Evolutionary conservation across 768 basidiomycete genomes (phyloP).

Genomic region (Pholiota microspora): DNA sequence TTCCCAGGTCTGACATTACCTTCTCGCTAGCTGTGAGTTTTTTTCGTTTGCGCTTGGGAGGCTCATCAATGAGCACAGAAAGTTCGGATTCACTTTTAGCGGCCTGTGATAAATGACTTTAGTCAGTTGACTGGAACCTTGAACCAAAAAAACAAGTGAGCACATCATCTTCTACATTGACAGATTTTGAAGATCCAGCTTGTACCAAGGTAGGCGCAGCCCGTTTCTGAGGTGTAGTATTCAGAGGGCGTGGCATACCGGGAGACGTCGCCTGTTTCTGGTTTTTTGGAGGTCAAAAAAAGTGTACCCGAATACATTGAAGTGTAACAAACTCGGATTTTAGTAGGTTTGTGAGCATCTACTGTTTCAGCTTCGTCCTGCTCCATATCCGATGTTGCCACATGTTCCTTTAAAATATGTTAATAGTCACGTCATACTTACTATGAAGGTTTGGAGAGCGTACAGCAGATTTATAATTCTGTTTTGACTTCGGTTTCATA

Average conservation of each 20-base stretch:
- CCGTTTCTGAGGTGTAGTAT: slow-evolving; percentile 2
- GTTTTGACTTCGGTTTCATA: slow-evolving; percentile 1
- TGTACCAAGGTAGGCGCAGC: not conserved
- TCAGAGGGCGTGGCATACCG: not conserved
- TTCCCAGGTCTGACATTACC: slow-evolving; percentile 13
- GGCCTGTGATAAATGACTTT: not conserved
- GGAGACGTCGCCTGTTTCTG: slow-evolving; percentile 2
- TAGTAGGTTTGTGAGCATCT: not conserved
- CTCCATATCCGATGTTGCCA: slow-evolving; percentile 41
- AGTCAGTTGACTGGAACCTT: not conserved
- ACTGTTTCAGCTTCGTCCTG: slow-evolving; percentile 20
- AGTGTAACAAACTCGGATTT: slow-evolving; percentile 5
- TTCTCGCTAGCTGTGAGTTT: slow-evolving; percentile 30
- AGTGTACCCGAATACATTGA: not conserved
- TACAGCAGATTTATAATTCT: slow-evolving; percentile 1
- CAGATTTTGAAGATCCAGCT: slow-evolving; percentile 1
- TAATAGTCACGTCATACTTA: not conserved
- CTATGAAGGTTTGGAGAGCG: not conserved
- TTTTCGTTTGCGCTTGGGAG: slow-evolving; percentile 41
- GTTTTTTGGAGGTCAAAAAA: too few species aligned
- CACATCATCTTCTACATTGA: slow-evolving; percentile 6
- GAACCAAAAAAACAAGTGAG: not conserved
- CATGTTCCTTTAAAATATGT: slow-evolving; percentile 17
- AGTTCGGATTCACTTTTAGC: slow-evolving; percentile 56
- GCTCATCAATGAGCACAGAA: slow-evolving; percentile 59